Conservation (phyloP, 306 rosid species). For the Prunus campanulata region DNA sequence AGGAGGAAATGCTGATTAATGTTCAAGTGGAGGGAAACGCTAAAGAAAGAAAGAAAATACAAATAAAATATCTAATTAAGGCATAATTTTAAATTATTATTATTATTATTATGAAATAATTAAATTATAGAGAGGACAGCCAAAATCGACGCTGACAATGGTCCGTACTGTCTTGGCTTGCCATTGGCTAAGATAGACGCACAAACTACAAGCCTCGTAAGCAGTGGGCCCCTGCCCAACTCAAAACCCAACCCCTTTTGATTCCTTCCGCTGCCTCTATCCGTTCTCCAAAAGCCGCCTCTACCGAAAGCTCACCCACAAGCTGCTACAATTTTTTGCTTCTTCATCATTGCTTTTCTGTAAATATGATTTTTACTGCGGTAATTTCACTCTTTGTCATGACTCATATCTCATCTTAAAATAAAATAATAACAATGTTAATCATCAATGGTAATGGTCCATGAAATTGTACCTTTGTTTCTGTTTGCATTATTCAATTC, state of each 20-base stretch:
- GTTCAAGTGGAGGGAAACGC: conserved; percentile 10
- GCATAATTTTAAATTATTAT: no score
- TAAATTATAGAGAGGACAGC: conserved; percentile 2
- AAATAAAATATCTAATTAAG: neutral
- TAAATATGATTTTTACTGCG: neutral
- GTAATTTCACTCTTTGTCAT: neutral
- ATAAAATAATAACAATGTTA: no score
- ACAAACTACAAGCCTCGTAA: conserved; percentile 2
- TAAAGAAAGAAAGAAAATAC: neutral
- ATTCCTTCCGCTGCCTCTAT: conserved; percentile 52
- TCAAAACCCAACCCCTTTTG: conserved; percentile 17
- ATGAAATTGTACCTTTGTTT: no score
- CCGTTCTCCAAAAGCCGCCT: conserved; percentile 57
- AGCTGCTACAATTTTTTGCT: neutral
- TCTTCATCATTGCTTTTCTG: neutral
- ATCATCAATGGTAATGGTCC: no score
- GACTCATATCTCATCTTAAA: no score
- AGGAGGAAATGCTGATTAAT: neutral
- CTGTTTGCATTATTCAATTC: no score
- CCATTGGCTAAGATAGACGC: conserved; percentile 28
- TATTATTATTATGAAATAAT: neutral
- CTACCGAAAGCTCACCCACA: neutral
- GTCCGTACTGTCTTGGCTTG: conserved; percentile 21
- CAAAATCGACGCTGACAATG: conserved; percentile 36
- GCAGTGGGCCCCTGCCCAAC: conserved; percentile 20